Evolutionary conservation across 768 basidiomycete genomes (phyloP), one percentile per base, ranked within the genome.

Genomic region (Pleurotus djamor): DNA sequence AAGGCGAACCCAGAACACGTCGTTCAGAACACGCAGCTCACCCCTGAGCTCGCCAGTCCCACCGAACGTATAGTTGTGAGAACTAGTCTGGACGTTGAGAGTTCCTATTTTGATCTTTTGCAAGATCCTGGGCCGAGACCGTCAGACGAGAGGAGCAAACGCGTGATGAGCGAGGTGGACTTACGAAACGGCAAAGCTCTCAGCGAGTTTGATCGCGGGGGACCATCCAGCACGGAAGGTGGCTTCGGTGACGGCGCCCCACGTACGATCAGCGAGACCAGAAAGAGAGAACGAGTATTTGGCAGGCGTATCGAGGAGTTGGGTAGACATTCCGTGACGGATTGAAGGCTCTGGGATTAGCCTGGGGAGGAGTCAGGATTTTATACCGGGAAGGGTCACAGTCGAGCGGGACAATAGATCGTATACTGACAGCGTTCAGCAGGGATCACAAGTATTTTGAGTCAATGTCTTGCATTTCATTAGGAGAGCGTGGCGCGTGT

Each of bases 1-100:
- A 13, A 87, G 72, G 0, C 86, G 74, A 7, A 85, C 70, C 84
- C 85, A 87, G 66, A 88, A 87, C 9, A 73, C 69, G 62, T 84
- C 80, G 60, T 76, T 79, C 3, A 76, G 63, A 44, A 86, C 81
- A 21, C 78, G 71, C 17, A 85, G 62, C 65, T 81, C 79, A 9
- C 79, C 81, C 62, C 71, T 75, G 50, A 69, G 63, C 5, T 58
- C 59, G 41, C 59, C 58, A 44, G 61, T 59, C 37, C 69, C 56
- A 0, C 80, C 81, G 61, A 83, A 83, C 12, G 66, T 64, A 63
- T 83, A 82, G 45, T 79, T 77, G 49, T 76, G 74, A 4, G 72
- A 68, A 52, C 71, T 69, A 0, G 84, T 83, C 50, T 80, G 64
- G 10, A 85, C 76, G 35, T 73, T 71, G 21, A 85, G 74, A n/a